Percentiles rank a stretch among this genome's conserved stretches.
These are phyloP conservation scores for Nissolia schottii DNA, from an alignment of 306 rosid species.

Conservation along the genomic window DNA sequence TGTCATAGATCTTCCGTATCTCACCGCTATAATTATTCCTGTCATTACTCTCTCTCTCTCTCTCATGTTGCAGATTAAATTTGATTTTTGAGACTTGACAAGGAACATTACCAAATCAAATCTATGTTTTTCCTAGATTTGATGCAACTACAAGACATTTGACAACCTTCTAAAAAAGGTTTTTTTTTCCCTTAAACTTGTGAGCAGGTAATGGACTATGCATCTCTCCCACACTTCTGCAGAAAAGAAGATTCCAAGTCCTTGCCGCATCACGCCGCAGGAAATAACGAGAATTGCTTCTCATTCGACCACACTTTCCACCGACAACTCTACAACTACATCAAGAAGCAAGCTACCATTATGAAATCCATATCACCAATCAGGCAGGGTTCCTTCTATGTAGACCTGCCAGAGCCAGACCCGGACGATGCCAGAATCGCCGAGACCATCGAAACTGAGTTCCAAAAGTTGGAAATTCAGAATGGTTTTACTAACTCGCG, in stretches of 20 bases:
- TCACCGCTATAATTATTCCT: background rate
- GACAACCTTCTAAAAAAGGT: background rate
- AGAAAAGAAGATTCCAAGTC: slow-evolving; percentile 69
- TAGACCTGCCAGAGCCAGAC: slow-evolving; percentile 73
- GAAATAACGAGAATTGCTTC: slow-evolving; percentile 56
- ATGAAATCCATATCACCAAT: slow-evolving; percentile 42
- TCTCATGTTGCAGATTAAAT: background rate
- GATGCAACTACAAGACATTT: background rate
- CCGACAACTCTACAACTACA: slow-evolving; percentile 62
- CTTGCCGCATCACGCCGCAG: slow-evolving; percentile 42
- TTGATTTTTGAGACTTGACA: background rate
- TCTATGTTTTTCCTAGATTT: background rate
- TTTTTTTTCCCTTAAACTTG: slow-evolving; percentile 18
- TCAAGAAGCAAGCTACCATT: slow-evolving; percentile 50
- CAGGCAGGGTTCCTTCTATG: slow-evolving; percentile 75
- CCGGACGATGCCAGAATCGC: slow-evolving; percentile 58
- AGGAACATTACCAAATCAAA: background rate
- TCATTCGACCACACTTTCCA: slow-evolving; percentile 65
- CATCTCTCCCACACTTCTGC: slow-evolving; percentile 89
- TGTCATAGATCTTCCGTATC: background rate
- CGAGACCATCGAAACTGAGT: slow-evolving; percentile 60
- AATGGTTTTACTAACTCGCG: slow-evolving; percentile 46
- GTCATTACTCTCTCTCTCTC: background rate
- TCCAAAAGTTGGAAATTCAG: slow-evolving; percentile 60
- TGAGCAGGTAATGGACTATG: slow-evolving; percentile 75